Evolutionary conservation across 2,329 filamentous ascomycete species (phyloP), one percentile per base, ranked within the genome.

Genomic region (Calycina marina): DNA sequence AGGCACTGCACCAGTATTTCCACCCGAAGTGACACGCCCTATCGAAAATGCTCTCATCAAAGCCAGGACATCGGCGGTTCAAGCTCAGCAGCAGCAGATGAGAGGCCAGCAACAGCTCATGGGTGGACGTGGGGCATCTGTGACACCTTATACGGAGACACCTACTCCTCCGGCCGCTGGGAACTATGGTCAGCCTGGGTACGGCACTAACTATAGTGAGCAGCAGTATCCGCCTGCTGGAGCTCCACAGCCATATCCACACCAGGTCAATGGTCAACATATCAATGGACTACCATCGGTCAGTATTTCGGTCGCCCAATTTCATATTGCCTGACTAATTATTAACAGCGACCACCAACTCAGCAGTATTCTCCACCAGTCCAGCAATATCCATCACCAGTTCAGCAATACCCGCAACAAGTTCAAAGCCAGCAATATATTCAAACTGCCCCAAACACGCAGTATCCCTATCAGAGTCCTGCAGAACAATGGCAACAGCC

Each of bases 11-110:
- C 86, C 90, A 5, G 88, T 98, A 31, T 98, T 98, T 52, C 72
- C 84, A 16, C 68, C 74, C 24, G 85, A 96, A 36, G 72, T 86
- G 37, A 92, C 88, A 26, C 72, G 80, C 32, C 82, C 83, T 26
- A 96, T 98, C 45, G 90, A 98, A 56, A 93, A 84, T 56, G 86
- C 88, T 31, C 65, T 98, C 38, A 83, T 90, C 55, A 93, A 90
- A 56, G 84, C 81, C 25, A 50, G 47, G 40, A 70, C 67, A 4
- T 69, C 66, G 14, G 68, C 69, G 18, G 59, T 77, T 38, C 72
- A 77, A 41, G 62, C 61, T 20, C 63, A 72, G 40, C 69, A 73
- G 43, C 60, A 64, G 42, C 62, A 67, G 41, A 57, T 62, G 28
- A 65, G 69, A 42, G 61, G 55, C 31, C 70, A 73, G 40, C 66